Evolutionary conservation across 2,329 filamentous ascomycete species (phyloP), one percentile per base, ranked within the genome.

Genomic region (Epichloe glyceriae): DNA sequence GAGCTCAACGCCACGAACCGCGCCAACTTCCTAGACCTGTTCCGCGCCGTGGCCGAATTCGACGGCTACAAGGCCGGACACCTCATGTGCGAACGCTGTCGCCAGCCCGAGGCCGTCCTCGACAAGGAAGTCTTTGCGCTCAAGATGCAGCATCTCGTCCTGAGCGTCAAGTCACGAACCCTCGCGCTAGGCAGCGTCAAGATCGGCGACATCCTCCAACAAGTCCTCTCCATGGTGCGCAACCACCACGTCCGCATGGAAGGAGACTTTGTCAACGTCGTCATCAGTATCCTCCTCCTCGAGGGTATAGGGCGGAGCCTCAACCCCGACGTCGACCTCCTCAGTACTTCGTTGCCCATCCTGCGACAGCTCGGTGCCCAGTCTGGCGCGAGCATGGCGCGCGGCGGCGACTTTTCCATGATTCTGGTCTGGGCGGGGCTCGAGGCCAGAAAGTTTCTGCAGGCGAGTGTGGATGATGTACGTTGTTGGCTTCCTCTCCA

Each of bases 181-280:
- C 84, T 98, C 51, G 90, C 93, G 0, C 75, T 98, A 0, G 91
- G 91, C 4, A 95, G 88, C 62, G 85, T 98, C 69, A 94, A 90
- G 70, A 96, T 98, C 55, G 93, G 93, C 11, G 93, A 98, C 59
- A 89, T 98, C 19, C 69, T 98, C 33, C 89, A 93, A 61, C 80
- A 94, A 59, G 93, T 97, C 0, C 73, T 98, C 43, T 77, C 77
- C 53, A 96, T 98, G 89, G 93, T 98, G 33, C 81, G 93, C 50
- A 73, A 75, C 10, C 93, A 98, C 64, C 93, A 98, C 63, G 93
- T 98, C 4, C 79, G 93, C 8, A 78, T 98, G 47, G 93, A 98
- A 67, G 93, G 93, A 8, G 93, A 98, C 65, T 98, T 97, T 63
- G 89, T 98, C 63, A 98, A 98, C 62, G 93, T 98, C 4, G 91